These are phyloP conservation scores for Sporodiniella umbellata DNA, from an alignment of 371 early-diverging fungal genomes.

Conservation along the genomic window DNA sequence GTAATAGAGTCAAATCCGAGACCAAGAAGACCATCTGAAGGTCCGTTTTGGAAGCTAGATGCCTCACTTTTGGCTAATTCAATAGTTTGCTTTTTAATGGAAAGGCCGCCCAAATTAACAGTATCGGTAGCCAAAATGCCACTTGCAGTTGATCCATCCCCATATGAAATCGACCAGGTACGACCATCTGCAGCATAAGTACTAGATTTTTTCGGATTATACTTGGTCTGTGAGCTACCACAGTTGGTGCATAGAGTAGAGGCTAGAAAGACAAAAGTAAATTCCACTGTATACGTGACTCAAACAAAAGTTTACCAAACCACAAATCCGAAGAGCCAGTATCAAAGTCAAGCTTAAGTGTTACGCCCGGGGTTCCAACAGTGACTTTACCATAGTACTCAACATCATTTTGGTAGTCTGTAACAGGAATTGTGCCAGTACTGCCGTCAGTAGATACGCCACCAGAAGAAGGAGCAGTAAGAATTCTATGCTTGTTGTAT, in stretches of 20 bases:
- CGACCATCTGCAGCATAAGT: no score
- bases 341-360: constrained; percentile 65
- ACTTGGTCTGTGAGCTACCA: constrained; percentile 2
- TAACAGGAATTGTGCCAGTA: constrained; percentile 14
- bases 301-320: constrained; percentile 31
- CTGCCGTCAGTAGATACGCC: constrained; percentile 5
- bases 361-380: constrained; percentile 70
- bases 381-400: constrained; percentile 55
- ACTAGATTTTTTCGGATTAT: no score
- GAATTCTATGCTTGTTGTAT: constrained; percentile 7
- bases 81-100: constrained; percentile 18
- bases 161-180: no score
- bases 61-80: constrained; percentile 19
- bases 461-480: constrained; percentile 1
- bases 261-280: constrained; percentile 6
- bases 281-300: background rate
- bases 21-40: constrained; percentile 27
- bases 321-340: constrained; percentile 72
- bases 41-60: constrained; percentile 4
- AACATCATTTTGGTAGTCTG: constrained; percentile 18
- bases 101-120: constrained; percentile 25
- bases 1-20: constrained; percentile 47
- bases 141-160: constrained; percentile 31
- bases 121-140: constrained; percentile 26
- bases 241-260: constrained; percentile 31